Evolutionary conservation across 1,284 basidiomycete genomes (phyloP), one percentile per base, ranked within the genome.

Genomic region (Pseudozyma thailandica): DNA sequence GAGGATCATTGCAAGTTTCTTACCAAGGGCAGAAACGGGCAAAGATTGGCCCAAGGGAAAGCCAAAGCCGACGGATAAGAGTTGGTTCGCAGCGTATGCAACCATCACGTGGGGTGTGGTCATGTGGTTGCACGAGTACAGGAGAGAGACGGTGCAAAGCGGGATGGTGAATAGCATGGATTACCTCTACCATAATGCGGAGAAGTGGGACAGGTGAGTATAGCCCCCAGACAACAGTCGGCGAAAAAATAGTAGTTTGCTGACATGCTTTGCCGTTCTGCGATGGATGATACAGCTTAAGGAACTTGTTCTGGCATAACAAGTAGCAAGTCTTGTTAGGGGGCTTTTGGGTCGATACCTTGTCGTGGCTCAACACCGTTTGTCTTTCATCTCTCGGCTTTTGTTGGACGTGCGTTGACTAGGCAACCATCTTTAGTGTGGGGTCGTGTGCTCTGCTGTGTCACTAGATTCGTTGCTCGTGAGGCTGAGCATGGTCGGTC

Each of bases 71-170:
- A 82, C 84, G 86, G 89, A 84, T 82, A 84, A 90, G 38, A 86
- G 87, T 25, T 89, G 92, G 79, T 98, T 97, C 84, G 89, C 92
- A 2, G 82, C 91, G 30, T 94, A 97, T 77, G 92, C 95, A 3
- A 92, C 94, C 0, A 73, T 97, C 28, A 89, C 90, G 33, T 98
- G 95, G 95, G 95, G 93, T 35, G 87, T 90, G n/a, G 93, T 96
- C 45, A 98, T 98, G 95, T 98, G 91, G 88, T 86, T 96, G 65
- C 98, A 95, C 87, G 87, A 90, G 77, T 87, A 95, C 83, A 86
- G 89, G 28, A 89, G 92, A 43, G 90, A 97, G 84, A 90, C 89
- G 13, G 88, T 98, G 61, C 93, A 98, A 82, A 91, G 92, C 5
- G 94, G 95, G 50, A 92, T 97, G 91, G 84, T 86, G 45, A 86